Percentiles rank a stretch among this genome's conserved stretches.
Evolutionary conservation across 371 early-diverging fungal genomes (phyloP).

Genomic region (Rhizopus arrhizus): DNA sequence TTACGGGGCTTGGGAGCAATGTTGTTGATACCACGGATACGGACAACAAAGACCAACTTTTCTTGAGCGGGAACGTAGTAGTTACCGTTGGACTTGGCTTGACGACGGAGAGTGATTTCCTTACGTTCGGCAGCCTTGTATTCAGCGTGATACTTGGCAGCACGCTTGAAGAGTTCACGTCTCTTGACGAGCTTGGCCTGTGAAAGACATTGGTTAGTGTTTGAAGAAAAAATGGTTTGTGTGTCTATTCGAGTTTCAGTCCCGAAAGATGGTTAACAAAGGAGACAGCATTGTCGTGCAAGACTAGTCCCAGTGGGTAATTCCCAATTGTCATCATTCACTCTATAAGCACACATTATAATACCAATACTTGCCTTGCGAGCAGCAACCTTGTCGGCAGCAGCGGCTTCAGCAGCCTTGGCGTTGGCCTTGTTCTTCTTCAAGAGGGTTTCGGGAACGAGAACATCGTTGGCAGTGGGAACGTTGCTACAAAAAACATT

Average conservation of each 20-base stretch:
- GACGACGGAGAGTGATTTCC: slow-evolving; percentile 84
- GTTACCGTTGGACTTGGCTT: slow-evolving; percentile 83
- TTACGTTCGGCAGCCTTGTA: slow-evolving; percentile 85
- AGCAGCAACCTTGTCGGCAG: slow-evolving; percentile 54
- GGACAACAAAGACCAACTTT: slow-evolving; percentile 94
- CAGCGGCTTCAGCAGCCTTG: slow-evolving; percentile 79
- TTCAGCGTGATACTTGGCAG: slow-evolving; percentile 92
- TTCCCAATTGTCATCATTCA: slow-evolving; percentile 2
- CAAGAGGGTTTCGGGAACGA: slow-evolving; percentile 92
- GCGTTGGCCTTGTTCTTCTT: slow-evolving; percentile 93
- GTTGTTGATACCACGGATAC: slow-evolving; percentile 94
- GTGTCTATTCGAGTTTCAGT: slow-evolving; percentile 42
- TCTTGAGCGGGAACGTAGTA: slow-evolving; percentile 94
- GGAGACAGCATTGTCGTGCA: slow-evolving; percentile 45
- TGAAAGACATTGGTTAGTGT: neutral
- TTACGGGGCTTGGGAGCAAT: slow-evolving; percentile 98
- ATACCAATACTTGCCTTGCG: slow-evolving; percentile 62
- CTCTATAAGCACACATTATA: neutral
- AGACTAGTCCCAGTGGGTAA: slow-evolving; percentile 26
- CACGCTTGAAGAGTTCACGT: slow-evolving; percentile 94
- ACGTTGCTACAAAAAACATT: slow-evolving; percentile 38
- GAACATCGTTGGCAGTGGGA: slow-evolving; percentile 66
- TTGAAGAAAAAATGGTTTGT: neutral
- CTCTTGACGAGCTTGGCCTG: slow-evolving; percentile 80
- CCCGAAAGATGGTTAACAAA: slow-evolving; percentile 70